Conservation (phyloP, 108 stramenopile genomes). For the Fragilariopsis cylindrus region DNA sequence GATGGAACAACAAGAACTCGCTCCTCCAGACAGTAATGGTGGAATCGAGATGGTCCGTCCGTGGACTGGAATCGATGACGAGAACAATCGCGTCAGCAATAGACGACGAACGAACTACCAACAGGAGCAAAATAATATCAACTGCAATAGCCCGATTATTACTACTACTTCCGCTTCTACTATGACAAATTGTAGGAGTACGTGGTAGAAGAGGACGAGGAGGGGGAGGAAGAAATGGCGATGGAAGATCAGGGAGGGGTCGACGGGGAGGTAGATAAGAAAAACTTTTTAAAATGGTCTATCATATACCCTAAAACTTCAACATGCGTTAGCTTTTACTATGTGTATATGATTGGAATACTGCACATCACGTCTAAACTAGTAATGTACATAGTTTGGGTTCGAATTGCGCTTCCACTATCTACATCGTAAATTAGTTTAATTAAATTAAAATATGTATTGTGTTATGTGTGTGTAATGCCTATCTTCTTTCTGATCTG, state of each 20-base stretch:
- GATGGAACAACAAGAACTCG: background rate
- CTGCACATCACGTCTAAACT: no score
- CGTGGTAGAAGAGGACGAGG: slow-evolving; percentile 26
- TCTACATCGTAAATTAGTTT: no score
- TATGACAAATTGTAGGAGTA: slow-evolving; percentile 15
- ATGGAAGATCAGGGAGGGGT: background rate
- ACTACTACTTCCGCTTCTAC: background rate
- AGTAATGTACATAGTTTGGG: no score
- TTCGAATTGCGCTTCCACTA: no score
- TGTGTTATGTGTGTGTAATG: no score
- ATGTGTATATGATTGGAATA: no score
- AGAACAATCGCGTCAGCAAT: background rate
- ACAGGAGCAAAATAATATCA: background rate
- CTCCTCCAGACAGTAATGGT: slow-evolving; percentile 28
- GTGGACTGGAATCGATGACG: slow-evolving; percentile 37
- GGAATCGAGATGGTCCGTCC: slow-evolving; percentile 42
- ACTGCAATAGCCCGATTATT: background rate
- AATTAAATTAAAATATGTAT: no score
- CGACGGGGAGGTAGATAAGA: no score
- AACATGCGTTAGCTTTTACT: no score
- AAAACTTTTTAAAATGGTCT: no score
- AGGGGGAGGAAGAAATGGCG: slow-evolving; percentile 21
- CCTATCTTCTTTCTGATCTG: no score
- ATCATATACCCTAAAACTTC: no score
- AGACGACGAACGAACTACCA: background rate